Base-by-base conservation (phyloP, 2,329 filamentous ascomycete genomes). In the Fusarium anguioides region DNA sequence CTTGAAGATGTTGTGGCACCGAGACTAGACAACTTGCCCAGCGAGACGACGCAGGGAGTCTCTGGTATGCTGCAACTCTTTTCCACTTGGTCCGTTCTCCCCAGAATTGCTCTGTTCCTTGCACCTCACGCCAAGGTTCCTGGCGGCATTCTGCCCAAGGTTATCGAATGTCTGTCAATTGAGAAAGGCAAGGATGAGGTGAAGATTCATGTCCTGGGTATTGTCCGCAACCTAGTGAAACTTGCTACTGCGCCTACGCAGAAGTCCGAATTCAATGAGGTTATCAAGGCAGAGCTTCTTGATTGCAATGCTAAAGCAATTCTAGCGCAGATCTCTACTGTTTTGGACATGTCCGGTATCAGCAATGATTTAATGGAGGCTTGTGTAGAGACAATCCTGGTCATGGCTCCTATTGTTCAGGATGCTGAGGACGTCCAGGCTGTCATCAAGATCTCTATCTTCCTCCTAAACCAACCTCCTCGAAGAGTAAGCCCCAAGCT, bases 21-120 rank as follows among this genome's bases (percentile, higher is more conserved):
- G 18, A 87, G 93, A 67, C 82, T 98, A 18, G 86, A 90, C 4
- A 92, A 91, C 57, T 87, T 99, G 52, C 88, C 94, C 0, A 83
- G 87, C 7, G 96, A 99, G 80, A 97, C 93, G 40, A 91, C 93
- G 0, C 94, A 99, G 75, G 93, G 93, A 15, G 84, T 97, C 9
- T 98, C 96, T 4, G 92, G 90, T 17, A 86, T 94, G 37, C 85
- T 97, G 63, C 89, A 90, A 64, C 82, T 99, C 7, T 88, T 99
- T 65, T 89, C 88, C 5, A 91, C 91, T 3, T 97, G 95, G 92
- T 90, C 93, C 5, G 86, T 86, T 58, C 84, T 90, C 21, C 83
- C 87, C 1, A 85, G 83, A 62, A 90, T 89, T 2, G 89, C 90
- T 2, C 75, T 89, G 8, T 92, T 96, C 71, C 83, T 99, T 9